Percentiles rank a stretch among this genome's conserved stretches.
These are phyloP conservation scores for Termitomyces sp. DNA, from an alignment of 768 basidiomycete species.

Conservation along the genomic window DNA sequence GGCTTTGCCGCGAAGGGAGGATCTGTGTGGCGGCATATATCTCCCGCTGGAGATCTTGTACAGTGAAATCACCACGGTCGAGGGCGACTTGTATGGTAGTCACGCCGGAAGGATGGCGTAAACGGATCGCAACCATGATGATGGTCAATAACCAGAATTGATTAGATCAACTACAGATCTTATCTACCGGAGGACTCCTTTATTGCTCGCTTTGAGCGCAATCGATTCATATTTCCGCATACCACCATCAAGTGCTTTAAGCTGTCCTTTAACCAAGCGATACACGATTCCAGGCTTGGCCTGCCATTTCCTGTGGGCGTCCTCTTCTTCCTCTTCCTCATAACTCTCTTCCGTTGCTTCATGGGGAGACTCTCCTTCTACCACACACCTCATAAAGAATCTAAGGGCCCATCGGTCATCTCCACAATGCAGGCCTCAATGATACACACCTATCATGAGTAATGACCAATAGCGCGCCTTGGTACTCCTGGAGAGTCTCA, in stretches of 20 bases:
- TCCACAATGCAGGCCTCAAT: too few relatives aligned
- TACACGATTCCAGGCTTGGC: slow-evolving; percentile 19
- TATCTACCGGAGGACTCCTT: slow-evolving; percentile 11
- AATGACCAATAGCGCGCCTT: slow-evolving; percentile 55
- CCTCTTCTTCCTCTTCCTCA: slow-evolving; percentile 12
- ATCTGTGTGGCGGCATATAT: slow-evolving; percentile 68
- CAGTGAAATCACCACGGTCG: slow-evolving; percentile 45
- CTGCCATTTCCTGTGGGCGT: slow-evolving; percentile 12
- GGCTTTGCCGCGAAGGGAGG: slow-evolving; percentile 66
- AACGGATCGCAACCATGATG: slow-evolving; percentile 74
- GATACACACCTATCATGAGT: slow-evolving; percentile 44
- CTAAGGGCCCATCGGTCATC: neutral
- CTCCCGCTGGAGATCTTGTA: slow-evolving; percentile 70
- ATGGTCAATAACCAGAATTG: slow-evolving; percentile 1
- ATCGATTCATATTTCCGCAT: slow-evolving; percentile 20
- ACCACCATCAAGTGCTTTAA: slow-evolving; percentile 19
- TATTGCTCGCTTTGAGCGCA: slow-evolving; percentile 13
- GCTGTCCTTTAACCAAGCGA: slow-evolving; percentile 14
- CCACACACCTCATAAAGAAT: slow-evolving; percentile 23
- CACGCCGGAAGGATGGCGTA: slow-evolving; percentile 83
- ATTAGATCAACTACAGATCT: slow-evolving; percentile 6
- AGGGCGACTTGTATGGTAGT: slow-evolving; percentile 69
- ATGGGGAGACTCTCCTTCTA: slow-evolving; percentile 19
- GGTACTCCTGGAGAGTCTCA: slow-evolving; percentile 41
- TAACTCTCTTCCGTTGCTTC: slow-evolving; percentile 12